phyloP scores from a whole-genome alignment of 2,329 filamentous ascomycete species.

The Microthyrium microscopicum region DNA sequence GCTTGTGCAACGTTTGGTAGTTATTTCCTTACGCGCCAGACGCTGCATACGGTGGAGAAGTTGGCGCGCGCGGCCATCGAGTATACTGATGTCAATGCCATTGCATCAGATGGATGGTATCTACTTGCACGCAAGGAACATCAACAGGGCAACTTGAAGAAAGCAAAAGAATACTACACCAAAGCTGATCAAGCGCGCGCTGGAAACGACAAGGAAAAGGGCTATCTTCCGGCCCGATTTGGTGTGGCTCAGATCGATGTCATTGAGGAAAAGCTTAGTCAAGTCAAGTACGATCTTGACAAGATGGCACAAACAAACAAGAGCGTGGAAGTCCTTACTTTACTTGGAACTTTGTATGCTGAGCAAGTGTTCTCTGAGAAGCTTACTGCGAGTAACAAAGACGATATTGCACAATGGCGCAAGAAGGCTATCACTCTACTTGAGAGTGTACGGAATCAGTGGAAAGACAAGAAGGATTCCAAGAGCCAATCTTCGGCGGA shows the following conservation, averaged over 20 bases:
- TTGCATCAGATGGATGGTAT: slow-evolving; percentile 97
- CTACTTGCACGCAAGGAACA: slow-evolving; percentile 83
- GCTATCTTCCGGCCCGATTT: slow-evolving; percentile 88
- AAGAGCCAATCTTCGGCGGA: slow-evolving; percentile 73
- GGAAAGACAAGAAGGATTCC: slow-evolving; percentile 90
- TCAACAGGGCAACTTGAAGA: slow-evolving; percentile 55
- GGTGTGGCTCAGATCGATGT: slow-evolving; percentile 82
- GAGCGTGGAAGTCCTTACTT: slow-evolving; percentile 72
- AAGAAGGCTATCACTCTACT: slow-evolving; percentile 77
- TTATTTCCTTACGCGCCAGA: slow-evolving; percentile 76
- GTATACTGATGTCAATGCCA: slow-evolving; percentile 86
- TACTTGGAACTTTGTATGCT: slow-evolving; percentile 81
- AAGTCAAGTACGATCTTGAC: slow-evolving; percentile 83
- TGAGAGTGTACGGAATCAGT: slow-evolving; percentile 68
- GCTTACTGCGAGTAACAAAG: slow-evolving; percentile 43
- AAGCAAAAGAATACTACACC: slow-evolving; percentile 72
- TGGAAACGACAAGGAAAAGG: slow-evolving; percentile 65
- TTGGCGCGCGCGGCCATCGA: slow-evolving; percentile 88
- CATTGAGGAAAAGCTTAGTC: slow-evolving; percentile 66
- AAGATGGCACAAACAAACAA: slow-evolving; percentile 83
- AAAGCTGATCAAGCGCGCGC: slow-evolving; percentile 82
- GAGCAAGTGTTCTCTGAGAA: slow-evolving; percentile 83
- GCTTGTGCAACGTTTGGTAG: slow-evolving; percentile 80
- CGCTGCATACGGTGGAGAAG: slow-evolving; percentile 64
- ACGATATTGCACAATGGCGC: slow-evolving; percentile 55